Evolutionary conservation across 176 grass and related monocot species (phyloP).

Genomic region (Aegilops speltoides): DNA sequence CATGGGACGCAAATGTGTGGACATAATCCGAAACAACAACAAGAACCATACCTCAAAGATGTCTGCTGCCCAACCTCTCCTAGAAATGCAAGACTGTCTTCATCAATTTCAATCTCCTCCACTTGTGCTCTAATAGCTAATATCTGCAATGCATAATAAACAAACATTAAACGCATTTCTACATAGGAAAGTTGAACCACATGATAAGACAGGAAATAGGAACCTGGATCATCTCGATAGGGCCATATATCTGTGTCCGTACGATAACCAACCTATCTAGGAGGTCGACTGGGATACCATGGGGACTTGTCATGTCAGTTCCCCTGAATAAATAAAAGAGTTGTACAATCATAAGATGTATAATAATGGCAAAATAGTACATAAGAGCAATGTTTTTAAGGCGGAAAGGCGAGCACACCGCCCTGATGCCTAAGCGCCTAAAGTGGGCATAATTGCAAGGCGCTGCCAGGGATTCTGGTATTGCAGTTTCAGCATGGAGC

Average conservation of each 20-base stretch:
- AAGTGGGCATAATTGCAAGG: too few species aligned
- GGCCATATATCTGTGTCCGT: conserved; percentile 91
- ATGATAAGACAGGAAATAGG: conserved; percentile 24
- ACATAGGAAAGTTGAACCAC: conserved; percentile 18
- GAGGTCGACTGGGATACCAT: conserved; percentile 92
- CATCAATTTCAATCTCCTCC: conserved; percentile 92
- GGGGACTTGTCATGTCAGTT: conserved; percentile 96
- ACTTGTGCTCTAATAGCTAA: conserved; percentile 92
- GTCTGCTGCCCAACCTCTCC: conserved; percentile 86
- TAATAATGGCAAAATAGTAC: not conserved
- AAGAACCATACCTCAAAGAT: conserved; percentile 73
- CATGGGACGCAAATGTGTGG: not conserved
- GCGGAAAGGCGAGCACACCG: too few species aligned
- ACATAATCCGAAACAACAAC: conserved; percentile 18
- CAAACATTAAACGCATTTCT: conserved; percentile 24
- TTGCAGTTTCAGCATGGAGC: not conserved
- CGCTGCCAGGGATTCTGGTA: not conserved
- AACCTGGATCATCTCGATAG: conserved; percentile 97
- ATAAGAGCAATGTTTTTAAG: too few species aligned
- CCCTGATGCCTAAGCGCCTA: too few species aligned
- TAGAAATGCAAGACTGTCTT: conserved; percentile 91
- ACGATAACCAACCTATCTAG: conserved; percentile 91
- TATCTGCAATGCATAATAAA: conserved; percentile 49
- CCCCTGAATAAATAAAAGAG: conserved; percentile 54
- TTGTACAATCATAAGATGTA: conserved; percentile 29